Base-by-base conservation (phyloP, 176 grass and related monocot genomes). In the Alopecurus myosuroides region DNA sequence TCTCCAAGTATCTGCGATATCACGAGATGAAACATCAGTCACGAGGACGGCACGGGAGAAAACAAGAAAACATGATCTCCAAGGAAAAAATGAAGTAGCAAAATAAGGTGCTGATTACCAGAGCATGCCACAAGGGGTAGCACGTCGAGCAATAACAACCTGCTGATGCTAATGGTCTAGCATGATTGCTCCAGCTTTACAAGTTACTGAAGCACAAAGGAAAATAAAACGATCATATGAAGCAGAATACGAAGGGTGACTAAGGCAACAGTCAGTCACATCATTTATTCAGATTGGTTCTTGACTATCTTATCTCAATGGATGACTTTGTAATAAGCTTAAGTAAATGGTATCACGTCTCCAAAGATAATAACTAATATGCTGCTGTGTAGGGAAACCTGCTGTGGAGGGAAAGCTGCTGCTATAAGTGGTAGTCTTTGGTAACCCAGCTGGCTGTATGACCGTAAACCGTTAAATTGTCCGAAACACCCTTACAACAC, bases 1-100 rank as follows among this genome's bases (percentile, higher is more conserved):
- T 98, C 95, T 44, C 95, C 95, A 77, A 98, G 91, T 66, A 98
- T 98, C 95, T 91, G 18, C 49, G 74, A 56, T 30, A 55, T 51
- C 30, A 4, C 4, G 1, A 9, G 20, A 25, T 6, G n/a, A 69
- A 39, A 13, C 39, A 8, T 71, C 68, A 25, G 23, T 71, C 68
- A 44, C 6, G 45, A 11, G 13, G n/a, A 45, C 4, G 0, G 46
- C 46, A 52, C 11, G 46, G 29, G 2, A n/a, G 9, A 35, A 17
- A 67, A 67, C 18, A 67, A 37, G 18, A 67, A 22, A 19, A 0
- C 33, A 22, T 67, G 31, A 19, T 67, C 22, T 56, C 52, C 52
- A 56, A 39, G 5, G 8, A 51, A 1, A 51, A 51, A 44, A 20
- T 1, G 42, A 2, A 19, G 31, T 5, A 19, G 71, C 0, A 31